Percentiles rank a stretch among this genome's conserved stretches.
These are phyloP conservation scores for Elsinoe batatas DNA, from an alignment of 2,329 filamentous ascomycete species.

Conservation along the genomic window DNA sequence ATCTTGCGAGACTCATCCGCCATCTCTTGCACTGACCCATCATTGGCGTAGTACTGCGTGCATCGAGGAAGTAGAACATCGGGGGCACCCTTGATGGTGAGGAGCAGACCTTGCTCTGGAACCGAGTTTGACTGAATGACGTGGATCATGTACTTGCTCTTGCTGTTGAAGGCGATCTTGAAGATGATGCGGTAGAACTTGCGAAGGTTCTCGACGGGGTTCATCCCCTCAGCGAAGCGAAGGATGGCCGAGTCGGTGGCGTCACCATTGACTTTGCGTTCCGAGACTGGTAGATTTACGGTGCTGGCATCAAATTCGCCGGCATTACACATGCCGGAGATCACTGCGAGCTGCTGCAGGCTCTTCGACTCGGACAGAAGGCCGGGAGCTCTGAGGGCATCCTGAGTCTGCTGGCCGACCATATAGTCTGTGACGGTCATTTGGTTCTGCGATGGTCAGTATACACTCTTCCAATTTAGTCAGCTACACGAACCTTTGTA, in stretches of 20 bases:
- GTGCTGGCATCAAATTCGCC: slow-evolving; percentile 64
- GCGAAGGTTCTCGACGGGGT: slow-evolving; percentile 50
- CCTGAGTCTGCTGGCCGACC: slow-evolving; percentile 45
- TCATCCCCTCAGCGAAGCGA: slow-evolving; percentile 58
- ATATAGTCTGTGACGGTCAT: slow-evolving; percentile 64
- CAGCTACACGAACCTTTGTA: slow-evolving; percentile 32
- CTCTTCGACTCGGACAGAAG: slow-evolving; percentile 28
- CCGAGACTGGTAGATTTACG: slow-evolving; percentile 45
- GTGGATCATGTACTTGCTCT: slow-evolving; percentile 73
- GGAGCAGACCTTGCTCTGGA: slow-evolving; percentile 27
- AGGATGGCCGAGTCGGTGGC: slow-evolving; percentile 68
- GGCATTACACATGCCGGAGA: slow-evolving; percentile 62
- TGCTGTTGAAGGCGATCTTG: slow-evolving; percentile 67
- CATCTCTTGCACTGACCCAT: slow-evolving; percentile 46
- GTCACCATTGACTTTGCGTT: slow-evolving; percentile 61
- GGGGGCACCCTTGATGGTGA: slow-evolving; percentile 72
- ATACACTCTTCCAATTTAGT: not conserved
- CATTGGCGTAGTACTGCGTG: slow-evolving; percentile 44
- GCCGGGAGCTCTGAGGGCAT: slow-evolving; percentile 39
- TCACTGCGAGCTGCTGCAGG: slow-evolving; percentile 49
- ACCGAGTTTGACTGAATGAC: slow-evolving; percentile 39
- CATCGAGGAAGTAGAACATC: slow-evolving; percentile 62
- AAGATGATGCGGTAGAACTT: slow-evolving; percentile 56
- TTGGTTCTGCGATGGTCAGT: slow-evolving; percentile 43
- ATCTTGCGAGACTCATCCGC: slow-evolving; percentile 43